These are phyloP conservation scores for Streptanthus diversifolius DNA, from an alignment of 345 rosid species.

Conservation along the genomic window DNA sequence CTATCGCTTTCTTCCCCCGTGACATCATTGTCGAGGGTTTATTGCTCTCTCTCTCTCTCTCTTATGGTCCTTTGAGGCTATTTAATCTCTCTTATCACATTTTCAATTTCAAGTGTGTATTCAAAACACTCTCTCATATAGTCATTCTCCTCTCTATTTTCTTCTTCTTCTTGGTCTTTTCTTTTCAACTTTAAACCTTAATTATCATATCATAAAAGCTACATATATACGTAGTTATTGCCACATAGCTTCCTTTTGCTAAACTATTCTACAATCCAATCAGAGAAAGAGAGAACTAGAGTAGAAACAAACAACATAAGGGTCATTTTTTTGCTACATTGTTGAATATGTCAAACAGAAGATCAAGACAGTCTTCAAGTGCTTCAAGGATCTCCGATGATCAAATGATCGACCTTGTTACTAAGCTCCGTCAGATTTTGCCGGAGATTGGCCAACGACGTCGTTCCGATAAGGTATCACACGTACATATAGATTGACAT, in stretches of 20 bases:
- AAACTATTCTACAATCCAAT: neutral
- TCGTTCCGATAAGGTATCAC: conserved; percentile 77
- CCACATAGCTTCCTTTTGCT: conserved; percentile 14
- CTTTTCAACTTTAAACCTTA: conserved; percentile 10
- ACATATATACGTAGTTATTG: conserved; percentile 25
- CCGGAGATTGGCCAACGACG: conserved; percentile 80
- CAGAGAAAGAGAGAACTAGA: neutral
- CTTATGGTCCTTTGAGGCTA: conserved; percentile 57
- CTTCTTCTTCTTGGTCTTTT: neutral
- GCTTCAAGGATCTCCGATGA: conserved; percentile 78
- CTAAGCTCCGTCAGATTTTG: conserved; percentile 77
- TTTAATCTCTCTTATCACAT: conserved; percentile 58
- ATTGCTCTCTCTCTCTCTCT: conserved; percentile 39
- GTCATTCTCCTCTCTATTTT: neutral
- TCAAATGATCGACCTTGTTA: conserved; percentile 80
- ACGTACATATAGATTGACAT: no score
- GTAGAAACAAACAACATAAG: neutral
- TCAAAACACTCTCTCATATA: conserved; percentile 9
- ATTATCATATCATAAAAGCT: conserved; percentile 16
- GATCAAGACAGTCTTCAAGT: conserved; percentile 64
- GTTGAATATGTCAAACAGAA: conserved; percentile 67
- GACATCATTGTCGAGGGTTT: conserved; percentile 66
- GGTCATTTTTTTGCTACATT: conserved; percentile 10
- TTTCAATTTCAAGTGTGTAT: conserved; percentile 32
- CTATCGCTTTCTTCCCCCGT: conserved; percentile 30